Conservation (phyloP, 805 yeast genomes). For the Metschnikowia hibisci region DNA sequence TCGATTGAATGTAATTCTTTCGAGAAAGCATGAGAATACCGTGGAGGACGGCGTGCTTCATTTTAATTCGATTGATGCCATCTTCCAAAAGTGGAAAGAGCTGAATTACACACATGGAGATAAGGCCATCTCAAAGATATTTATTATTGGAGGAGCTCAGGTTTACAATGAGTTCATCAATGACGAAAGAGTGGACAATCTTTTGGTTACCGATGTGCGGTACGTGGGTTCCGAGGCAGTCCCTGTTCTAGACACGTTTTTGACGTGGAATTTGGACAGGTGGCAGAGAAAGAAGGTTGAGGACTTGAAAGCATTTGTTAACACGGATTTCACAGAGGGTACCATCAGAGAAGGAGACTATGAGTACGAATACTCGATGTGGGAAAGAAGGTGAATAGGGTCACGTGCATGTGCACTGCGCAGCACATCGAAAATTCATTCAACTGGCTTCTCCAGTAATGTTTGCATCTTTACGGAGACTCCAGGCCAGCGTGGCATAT, state of each 20-base stretch:
- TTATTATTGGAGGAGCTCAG: conserved; percentile 91
- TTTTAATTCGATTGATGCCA: conserved; percentile 27
- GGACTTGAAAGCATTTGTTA: conserved; percentile 38
- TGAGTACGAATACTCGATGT: conserved; percentile 58
- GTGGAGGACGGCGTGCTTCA: conserved; percentile 25
- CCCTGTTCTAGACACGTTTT: conserved; percentile 68
- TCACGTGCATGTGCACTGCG: conserved; percentile 1
- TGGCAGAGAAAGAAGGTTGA: conserved; percentile 37
- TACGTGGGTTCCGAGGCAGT: conserved; percentile 21
- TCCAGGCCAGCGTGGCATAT: conserved; percentile 34
- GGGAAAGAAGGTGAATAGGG: conserved; percentile 32
- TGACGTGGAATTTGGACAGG: conserved; percentile 32
- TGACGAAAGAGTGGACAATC: conserved; percentile 44
- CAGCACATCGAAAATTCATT: background rate
- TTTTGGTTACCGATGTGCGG: conserved; percentile 67
- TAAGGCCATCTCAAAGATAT: conserved; percentile 51
- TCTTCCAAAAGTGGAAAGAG: conserved; percentile 32
- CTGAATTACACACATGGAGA: conserved; percentile 6
- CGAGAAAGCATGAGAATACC: conserved; percentile 38
- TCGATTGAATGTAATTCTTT: conserved; percentile 72
- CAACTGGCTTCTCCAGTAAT: background rate
- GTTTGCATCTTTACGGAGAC: conserved; percentile 24
- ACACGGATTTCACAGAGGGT: conserved; percentile 24
- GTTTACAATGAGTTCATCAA: conserved; percentile 59
- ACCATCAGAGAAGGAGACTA: conserved; percentile 41